These are phyloP conservation scores for Lenzites betulinus DNA, from an alignment of 768 basidiomycete genomes.

Conservation along the genomic window DNA sequence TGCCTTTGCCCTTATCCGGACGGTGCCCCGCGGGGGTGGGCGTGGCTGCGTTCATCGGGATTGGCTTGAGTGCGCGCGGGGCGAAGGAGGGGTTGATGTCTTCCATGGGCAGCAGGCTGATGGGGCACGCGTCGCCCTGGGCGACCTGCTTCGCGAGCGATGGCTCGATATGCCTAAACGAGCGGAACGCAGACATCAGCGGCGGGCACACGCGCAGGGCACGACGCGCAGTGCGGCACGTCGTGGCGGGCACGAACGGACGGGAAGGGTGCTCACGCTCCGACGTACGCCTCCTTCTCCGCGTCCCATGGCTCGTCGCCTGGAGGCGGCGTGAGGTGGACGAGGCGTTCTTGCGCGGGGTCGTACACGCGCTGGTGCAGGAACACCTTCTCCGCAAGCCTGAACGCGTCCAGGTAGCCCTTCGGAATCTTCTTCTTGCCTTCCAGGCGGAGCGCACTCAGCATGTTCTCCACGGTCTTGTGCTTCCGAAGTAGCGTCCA, in stretches of 20 bases:
- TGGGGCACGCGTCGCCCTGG: slow-evolving; percentile 69
- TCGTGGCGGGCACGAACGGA: neutral
- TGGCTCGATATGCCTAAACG: slow-evolving; percentile 61
- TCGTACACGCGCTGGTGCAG: slow-evolving; percentile 92
- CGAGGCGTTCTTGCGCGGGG: slow-evolving; percentile 62
- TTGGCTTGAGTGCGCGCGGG: slow-evolving; percentile 53
- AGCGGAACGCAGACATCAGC: slow-evolving; percentile 9
- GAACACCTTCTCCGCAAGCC: slow-evolving; percentile 88
- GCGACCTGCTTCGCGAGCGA: slow-evolving; percentile 67
- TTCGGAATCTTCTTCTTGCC: slow-evolving; percentile 82
- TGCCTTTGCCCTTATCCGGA: slow-evolving; percentile 33
- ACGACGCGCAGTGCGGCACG: slow-evolving; percentile 7
- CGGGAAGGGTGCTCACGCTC: slow-evolving; percentile 48
- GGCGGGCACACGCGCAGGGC: slow-evolving; percentile 15
- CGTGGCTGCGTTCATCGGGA: slow-evolving; percentile 29
- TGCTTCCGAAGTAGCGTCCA: slow-evolving; percentile 78
- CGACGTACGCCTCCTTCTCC: slow-evolving; percentile 71
- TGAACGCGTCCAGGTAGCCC: slow-evolving; percentile 74
- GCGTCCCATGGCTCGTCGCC: slow-evolving; percentile 54
- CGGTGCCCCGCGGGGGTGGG: slow-evolving; percentile 11
- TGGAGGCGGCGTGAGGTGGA: slow-evolving; percentile 66
- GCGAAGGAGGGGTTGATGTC: slow-evolving; percentile 75
- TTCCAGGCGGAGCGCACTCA: slow-evolving; percentile 74
- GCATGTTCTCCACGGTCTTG: slow-evolving; percentile 82
- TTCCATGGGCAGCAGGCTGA: slow-evolving; percentile 64